A percentile compares a stretch with the other conserved stretches of the same genome.
These are phyloP conservation scores for Fusarium sp. DNA, from an alignment of 2,329 filamentous ascomycete species.

Conservation along the genomic window DNA sequence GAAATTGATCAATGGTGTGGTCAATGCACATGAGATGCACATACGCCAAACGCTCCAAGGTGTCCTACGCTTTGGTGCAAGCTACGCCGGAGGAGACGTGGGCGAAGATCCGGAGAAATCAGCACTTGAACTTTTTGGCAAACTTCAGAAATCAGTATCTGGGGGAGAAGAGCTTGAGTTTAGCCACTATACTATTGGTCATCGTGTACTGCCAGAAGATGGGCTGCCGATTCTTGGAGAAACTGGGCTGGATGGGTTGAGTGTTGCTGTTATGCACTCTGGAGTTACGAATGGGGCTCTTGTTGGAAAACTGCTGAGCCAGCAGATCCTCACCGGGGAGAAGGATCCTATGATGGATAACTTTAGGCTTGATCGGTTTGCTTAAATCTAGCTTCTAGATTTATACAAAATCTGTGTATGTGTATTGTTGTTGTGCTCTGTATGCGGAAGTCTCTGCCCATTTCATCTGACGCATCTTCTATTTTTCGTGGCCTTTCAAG, in stretches of 20 bases:
- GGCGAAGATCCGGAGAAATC: slow-evolving; percentile 25
- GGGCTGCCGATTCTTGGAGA: slow-evolving; percentile 24
- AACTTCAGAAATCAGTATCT: slow-evolving; percentile 4
- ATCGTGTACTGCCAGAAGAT: slow-evolving; percentile 13
- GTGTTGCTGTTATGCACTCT: slow-evolving; percentile 32
- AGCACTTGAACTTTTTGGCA: slow-evolving; percentile 14
- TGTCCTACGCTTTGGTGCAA: slow-evolving; percentile 2
- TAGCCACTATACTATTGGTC: slow-evolving; percentile 20
- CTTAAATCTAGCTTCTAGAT: neutral
- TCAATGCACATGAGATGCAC: slow-evolving; percentile 15
- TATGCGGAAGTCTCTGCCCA: no score
- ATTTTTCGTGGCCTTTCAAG: no score
- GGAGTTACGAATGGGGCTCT: slow-evolving; percentile 29
- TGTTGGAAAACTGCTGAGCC: slow-evolving; percentile 21
- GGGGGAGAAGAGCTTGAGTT: slow-evolving; percentile 11
- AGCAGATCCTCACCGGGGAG: slow-evolving; percentile 2
- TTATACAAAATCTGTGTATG: no score
- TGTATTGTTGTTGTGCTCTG: no score
- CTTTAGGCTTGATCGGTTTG: neutral
- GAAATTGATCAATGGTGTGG: slow-evolving; percentile 1
- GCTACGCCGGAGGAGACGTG: slow-evolving; percentile 7
- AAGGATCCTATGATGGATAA: neutral
- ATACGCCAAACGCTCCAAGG: slow-evolving; percentile 21
- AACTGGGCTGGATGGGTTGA: slow-evolving; percentile 11
- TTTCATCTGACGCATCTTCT: no score